Conservation (phyloP, 495 filamentous ascomycete species). For the Wilcoxina mikolae region DNA sequence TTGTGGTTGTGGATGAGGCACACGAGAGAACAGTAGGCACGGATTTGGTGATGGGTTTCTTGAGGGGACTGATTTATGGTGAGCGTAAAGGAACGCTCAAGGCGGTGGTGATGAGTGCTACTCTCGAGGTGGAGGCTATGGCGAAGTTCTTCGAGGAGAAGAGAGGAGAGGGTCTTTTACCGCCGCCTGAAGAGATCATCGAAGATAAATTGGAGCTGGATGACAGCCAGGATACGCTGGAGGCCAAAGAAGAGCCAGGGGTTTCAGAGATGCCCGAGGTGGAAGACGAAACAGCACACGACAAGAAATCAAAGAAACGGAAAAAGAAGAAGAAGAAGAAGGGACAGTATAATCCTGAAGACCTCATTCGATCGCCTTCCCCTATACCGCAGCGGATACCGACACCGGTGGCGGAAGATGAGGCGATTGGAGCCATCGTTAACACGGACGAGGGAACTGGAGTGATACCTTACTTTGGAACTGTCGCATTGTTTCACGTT, state of each 20-base stretch:
- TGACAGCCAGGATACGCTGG: background rate
- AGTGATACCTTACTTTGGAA: background rate
- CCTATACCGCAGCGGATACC: background rate
- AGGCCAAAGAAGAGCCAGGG: slow-evolving; percentile 1
- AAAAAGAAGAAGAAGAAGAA: slow-evolving; percentile 10
- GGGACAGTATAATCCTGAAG: background rate
- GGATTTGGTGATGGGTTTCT: slow-evolving; percentile 74
- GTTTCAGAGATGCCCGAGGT: too few species aligned
- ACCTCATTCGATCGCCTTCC: background rate
- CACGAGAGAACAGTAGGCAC: slow-evolving; percentile 96
- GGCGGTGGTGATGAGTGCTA: slow-evolving; percentile 92
- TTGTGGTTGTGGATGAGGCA: slow-evolving; percentile 86
- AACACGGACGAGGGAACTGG: background rate
- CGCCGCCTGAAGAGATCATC: slow-evolving; percentile 1
- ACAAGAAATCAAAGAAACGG: slow-evolving; percentile 3
- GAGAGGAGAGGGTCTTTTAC: background rate
- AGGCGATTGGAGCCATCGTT: background rate
- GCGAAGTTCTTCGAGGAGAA: slow-evolving; percentile 51
- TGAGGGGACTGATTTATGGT: slow-evolving; percentile 39
- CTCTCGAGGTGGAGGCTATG: slow-evolving; percentile 68
- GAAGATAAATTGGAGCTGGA: background rate
- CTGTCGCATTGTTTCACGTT: slow-evolving; percentile 39
- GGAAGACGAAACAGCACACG: background rate
- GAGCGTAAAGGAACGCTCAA: slow-evolving; percentile 40
- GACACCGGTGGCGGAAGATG: background rate